A percentile compares a stretch with the other conserved stretches of the same genome.
Conservation (phyloP, 371 early-diverging fungal genomes). For the Mucor mucedo region DNA sequence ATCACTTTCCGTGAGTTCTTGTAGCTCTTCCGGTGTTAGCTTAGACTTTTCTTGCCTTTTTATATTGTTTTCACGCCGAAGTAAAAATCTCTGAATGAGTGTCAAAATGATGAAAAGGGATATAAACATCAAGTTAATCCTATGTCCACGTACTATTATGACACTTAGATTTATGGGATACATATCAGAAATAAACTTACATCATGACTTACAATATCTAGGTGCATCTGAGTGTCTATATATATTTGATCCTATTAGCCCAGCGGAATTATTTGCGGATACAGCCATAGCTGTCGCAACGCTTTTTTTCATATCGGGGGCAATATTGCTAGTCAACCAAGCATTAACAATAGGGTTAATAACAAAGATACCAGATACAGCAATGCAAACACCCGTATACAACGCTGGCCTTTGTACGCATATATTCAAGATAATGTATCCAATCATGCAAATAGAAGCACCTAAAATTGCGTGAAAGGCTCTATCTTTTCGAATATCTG, state of each 20-base stretch:
- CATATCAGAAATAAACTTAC: not conserved
- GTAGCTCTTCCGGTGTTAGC: slow-evolving; percentile 14
- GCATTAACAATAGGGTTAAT: slow-evolving; percentile 58
- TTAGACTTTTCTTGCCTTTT: slow-evolving; percentile 12
- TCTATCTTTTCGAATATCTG: slow-evolving; percentile 42
- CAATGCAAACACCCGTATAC: slow-evolving; percentile 47
- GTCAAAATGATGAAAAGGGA: slow-evolving; percentile 37
- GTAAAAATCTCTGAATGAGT: slow-evolving; percentile 32
- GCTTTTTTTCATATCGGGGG: slow-evolving; percentile 53
- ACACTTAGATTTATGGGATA: not conserved
- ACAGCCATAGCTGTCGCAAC: slow-evolving; percentile 58
- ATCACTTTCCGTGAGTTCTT: slow-evolving; percentile 11
- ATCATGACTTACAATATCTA: slow-evolving; percentile 36
- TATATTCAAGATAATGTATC: slow-evolving; percentile 38
- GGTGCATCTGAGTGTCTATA: slow-evolving; percentile 54
- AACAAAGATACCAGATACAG: slow-evolving; percentile 50
- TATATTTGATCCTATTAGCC: slow-evolving; percentile 52
- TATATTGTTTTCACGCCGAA: slow-evolving; percentile 28
- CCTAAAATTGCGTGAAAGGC: slow-evolving; percentile 49
- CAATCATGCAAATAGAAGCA: slow-evolving; percentile 40
- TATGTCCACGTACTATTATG: slow-evolving; percentile 44
- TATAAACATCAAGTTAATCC: slow-evolving; percentile 37
- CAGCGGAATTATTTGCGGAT: slow-evolving; percentile 52
- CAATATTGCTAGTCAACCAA: slow-evolving; percentile 53
- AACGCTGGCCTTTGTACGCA: slow-evolving; percentile 22